Base-by-base conservation (phyloP, 2,329 filamentous ascomycete genomes). In the Diaporthe helianthi region DNA sequence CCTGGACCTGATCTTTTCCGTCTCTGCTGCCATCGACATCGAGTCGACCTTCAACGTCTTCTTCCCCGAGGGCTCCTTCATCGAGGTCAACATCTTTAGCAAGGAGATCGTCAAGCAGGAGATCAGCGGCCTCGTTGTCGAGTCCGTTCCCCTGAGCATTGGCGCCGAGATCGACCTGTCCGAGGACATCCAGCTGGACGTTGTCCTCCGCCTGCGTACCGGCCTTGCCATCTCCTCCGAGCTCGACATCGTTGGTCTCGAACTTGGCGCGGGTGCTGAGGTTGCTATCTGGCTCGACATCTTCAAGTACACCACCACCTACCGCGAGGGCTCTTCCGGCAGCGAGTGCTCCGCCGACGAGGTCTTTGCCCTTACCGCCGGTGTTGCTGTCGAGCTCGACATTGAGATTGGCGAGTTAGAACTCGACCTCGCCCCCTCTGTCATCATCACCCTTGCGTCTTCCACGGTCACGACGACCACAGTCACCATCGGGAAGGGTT, bases 231-330 rank as follows among this genome's bases (percentile, higher is more conserved):
- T 78, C 26, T 60, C 67, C 8, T 73, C 75, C 46, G 69, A 71
- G 17, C 7, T 77, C n/a, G 73, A 71, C 65, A 68, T 74, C 1
- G 51, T 75, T 24, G 76, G 74, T 58, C 65, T 77, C 31, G 68
- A 72, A 68, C 63, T 77, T 12, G 72, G 71, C 33, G 74, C 74
- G 52, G 76, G 75, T 63, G 73, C 73, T 24, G 75, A 75, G 49
- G 72, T 75, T n/a, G 72, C 73, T 53, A 63, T 78, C 69, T 77
- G 75, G 76, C 63, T 76, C 69, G 75, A 74, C 74, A 74, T 78
- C 53, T 77, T 77, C 72, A 74, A 76, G 73, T 77, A 76, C 75
- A 76, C 75, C 53, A 73, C 72, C 58, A 65, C 73, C 44, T 72
- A 77, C 69, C 61, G 71, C 41, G 29, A 64, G 47, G 41, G 52